Evolutionary conservation across 2,329 filamentous ascomycete species (phyloP).

Genomic region (Alternaria rosae): DNA sequence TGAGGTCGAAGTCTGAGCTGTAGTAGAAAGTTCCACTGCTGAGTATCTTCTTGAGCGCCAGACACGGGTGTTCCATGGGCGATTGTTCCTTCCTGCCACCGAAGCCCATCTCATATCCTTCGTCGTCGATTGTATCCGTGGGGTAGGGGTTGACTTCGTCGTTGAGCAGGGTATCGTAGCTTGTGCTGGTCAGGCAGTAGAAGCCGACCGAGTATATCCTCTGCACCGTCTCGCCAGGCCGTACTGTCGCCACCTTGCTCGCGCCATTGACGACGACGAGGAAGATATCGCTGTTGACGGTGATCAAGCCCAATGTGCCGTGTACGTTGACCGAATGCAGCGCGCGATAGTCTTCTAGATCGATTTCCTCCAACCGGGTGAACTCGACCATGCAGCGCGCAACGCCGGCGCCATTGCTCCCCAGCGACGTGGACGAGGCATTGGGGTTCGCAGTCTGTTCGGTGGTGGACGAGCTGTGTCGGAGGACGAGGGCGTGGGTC

Average conservation of each 20-base stretch:
- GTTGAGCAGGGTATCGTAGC: slow-evolving; percentile 79
- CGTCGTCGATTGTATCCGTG: slow-evolving; percentile 61
- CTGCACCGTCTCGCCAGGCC: slow-evolving; percentile 88
- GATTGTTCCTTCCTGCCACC: slow-evolving; percentile 70
- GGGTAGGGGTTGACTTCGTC: slow-evolving; percentile 65
- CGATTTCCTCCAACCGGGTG: slow-evolving; percentile 66
- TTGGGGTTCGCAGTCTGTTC: slow-evolving; percentile 61
- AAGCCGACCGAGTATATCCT: slow-evolving; percentile 89
- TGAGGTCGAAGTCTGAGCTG: slow-evolving; percentile 97
- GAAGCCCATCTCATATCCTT: slow-evolving; percentile 61
- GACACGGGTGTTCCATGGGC: slow-evolving; percentile 83
- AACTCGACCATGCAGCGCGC: slow-evolving; percentile 89
- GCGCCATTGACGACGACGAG: slow-evolving; percentile 86
- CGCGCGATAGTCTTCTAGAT: slow-evolving; percentile 78
- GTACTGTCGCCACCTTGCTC: slow-evolving; percentile 77
- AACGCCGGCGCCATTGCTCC: slow-evolving; percentile 48
- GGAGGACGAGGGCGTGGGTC: slow-evolving; percentile 82
- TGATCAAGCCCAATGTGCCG: slow-evolving; percentile 88
- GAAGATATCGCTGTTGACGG: slow-evolving; percentile 84
- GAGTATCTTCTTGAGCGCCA: slow-evolving; percentile 88
- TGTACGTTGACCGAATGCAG: slow-evolving; percentile 77
- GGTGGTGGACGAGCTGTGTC: slow-evolving; percentile 73
- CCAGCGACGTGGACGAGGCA: slow-evolving; percentile 64
- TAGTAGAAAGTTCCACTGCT: slow-evolving; percentile 97
- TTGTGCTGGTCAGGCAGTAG: slow-evolving; percentile 84